Evolutionary conservation across 805 yeast genomes (phyloP).

Genomic region (Candida yuanshanica): DNA sequence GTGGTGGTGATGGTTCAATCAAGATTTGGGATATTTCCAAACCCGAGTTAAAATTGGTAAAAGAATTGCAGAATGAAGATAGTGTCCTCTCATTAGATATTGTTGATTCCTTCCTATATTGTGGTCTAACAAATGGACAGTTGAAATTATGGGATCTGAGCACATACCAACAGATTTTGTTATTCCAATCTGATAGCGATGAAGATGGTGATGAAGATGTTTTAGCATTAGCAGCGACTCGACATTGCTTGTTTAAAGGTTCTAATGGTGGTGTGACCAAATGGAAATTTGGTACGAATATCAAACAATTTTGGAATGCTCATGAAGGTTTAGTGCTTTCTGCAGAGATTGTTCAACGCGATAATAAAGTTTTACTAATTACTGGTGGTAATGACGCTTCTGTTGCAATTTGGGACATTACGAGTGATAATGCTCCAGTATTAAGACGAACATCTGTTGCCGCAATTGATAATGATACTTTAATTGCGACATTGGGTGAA

Average conservation of each 20-base stretch:
- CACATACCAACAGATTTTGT: conserved; percentile 63
- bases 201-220: conserved; percentile 39
- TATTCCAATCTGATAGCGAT: conserved; percentile 29
- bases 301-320: conserved; percentile 42
- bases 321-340: conserved; percentile 55
- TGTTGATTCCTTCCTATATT: conserved; percentile 65
- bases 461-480: conserved; percentile 48
- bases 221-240: conserved; percentile 50
- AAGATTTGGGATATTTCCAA: conserved; percentile 63
- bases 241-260: conserved; percentile 56
- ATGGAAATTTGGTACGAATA: conserved; percentile 44
- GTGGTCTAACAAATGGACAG: conserved; percentile 71
- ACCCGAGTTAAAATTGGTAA: conserved; percentile 19
- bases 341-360: conserved; percentile 40
- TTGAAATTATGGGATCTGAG: conserved; percentile 85
- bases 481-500: conserved; percentile 56
- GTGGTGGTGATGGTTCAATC: conserved; percentile 90
- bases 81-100: conserved; percentile 67
- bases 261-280: conserved; percentile 43
- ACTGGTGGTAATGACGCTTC: conserved; percentile 71
- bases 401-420: conserved; percentile 66
- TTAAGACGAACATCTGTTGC: conserved; percentile 11
- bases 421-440: conserved; percentile 8
- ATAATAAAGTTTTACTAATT: conserved; percentile 40
- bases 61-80: conserved; percentile 54